Evolutionary conservation across 2,329 filamentous ascomycete genomes (phyloP).

Genomic region (Ambrosiella xylebori): DNA sequence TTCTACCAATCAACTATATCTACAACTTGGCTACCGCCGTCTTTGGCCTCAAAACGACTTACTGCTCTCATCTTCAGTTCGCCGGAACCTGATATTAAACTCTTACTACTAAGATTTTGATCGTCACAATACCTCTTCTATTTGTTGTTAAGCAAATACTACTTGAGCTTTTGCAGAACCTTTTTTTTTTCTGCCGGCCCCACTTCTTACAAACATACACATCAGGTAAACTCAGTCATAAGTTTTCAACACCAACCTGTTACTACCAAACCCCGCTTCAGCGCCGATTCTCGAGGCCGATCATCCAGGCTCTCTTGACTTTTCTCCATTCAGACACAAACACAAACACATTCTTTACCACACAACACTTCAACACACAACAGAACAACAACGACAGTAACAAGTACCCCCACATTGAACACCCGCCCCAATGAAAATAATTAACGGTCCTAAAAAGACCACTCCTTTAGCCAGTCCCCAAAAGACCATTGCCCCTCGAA

Average conservation of each 20-base stretch:
- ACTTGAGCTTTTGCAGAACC: too few species aligned
- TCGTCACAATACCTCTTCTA: too few species aligned
- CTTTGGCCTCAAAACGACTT: too few species aligned
- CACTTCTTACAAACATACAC: background rate
- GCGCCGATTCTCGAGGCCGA: background rate
- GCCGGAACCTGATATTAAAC: too few species aligned
- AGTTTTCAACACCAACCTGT: background rate
- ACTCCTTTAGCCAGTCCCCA: conserved; percentile 1
- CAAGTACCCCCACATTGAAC: background rate
- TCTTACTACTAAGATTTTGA: too few species aligned
- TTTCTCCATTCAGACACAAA: background rate
- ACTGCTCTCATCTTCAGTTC: too few species aligned
- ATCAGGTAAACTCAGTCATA: background rate
- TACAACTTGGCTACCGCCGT: too few species aligned
- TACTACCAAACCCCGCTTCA: background rate
- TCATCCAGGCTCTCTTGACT: background rate
- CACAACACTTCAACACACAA: background rate
- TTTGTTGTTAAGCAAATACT: too few species aligned
- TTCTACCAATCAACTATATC: too few species aligned
- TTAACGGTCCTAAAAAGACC: conserved; percentile 9
- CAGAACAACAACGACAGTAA: background rate
- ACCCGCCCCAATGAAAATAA: conserved; percentile 7
- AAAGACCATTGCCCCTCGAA: conserved; percentile 9
- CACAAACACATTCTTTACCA: background rate
- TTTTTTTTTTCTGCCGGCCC: too few species aligned